Evolutionary conservation across 2,329 filamentous ascomycete genomes (phyloP).

Genomic region (Metarhizium humberi): DNA sequence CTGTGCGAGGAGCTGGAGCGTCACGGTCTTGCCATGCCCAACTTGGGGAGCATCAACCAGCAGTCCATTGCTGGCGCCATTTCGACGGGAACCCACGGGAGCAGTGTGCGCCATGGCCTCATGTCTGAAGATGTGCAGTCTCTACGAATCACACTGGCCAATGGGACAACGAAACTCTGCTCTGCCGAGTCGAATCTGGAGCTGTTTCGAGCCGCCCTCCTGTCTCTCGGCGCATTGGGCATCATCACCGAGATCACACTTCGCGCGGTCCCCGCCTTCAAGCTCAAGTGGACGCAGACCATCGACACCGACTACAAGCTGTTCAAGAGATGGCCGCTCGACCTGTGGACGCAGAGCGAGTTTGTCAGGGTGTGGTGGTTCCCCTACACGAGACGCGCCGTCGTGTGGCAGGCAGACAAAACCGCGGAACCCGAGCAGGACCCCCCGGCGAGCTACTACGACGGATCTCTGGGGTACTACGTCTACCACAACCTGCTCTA

Average conservation of each 20-base stretch:
- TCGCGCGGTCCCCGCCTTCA: slow-evolving; percentile 68
- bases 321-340: slow-evolving; percentile 59
- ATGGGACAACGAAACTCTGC: slow-evolving; percentile 66
- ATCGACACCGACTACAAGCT: slow-evolving; percentile 62
- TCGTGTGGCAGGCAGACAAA: slow-evolving; percentile 83
- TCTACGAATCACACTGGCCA: slow-evolving; percentile 72
- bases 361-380: slow-evolving; percentile 98
- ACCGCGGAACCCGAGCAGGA: slow-evolving; percentile 52
- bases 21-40: slow-evolving; percentile 75
- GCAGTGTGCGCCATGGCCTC: slow-evolving; percentile 72
- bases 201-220: slow-evolving; percentile 78
- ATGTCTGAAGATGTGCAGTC: slow-evolving; percentile 69
- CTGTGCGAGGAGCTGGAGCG: slow-evolving; percentile 66
- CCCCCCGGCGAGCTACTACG: slow-evolving; percentile 67
- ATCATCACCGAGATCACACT: slow-evolving; percentile 88
- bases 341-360: slow-evolving; percentile 75
- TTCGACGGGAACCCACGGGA: slow-evolving; percentile 87
- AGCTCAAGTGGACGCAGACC: slow-evolving; percentile 79
- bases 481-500: slow-evolving; percentile 88
- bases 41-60: slow-evolving; percentile 88
- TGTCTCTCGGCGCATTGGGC: slow-evolving; percentile 82
- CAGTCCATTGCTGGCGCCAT: slow-evolving; percentile 92
- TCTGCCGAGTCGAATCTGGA: slow-evolving; percentile 59
- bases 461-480: slow-evolving; percentile 72
- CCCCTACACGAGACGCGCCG: slow-evolving; percentile 78